These are phyloP conservation scores for Leccinum solheimii DNA, from an alignment of 1,284 basidiomycete species.

Conservation along the genomic window DNA sequence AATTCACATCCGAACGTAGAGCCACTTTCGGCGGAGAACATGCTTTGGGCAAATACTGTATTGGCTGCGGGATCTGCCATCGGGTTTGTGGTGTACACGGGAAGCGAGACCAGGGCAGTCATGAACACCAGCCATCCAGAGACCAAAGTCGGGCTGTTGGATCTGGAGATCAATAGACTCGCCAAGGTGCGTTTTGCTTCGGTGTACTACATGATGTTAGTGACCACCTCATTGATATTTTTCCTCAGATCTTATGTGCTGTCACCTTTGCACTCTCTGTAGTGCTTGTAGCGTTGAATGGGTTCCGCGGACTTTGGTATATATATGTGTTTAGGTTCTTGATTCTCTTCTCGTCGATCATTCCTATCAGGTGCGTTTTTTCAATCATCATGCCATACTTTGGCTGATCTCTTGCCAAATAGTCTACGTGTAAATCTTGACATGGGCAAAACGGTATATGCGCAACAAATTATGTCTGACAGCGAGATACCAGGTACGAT, in stretches of 20 bases:
- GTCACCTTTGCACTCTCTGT: conserved; percentile 93
- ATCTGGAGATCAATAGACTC: conserved; percentile 93
- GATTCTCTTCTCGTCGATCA: conserved; percentile 98
- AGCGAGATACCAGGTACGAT: conserved; percentile 92
- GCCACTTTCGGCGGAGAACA: conserved; percentile 89
- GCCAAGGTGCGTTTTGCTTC: conserved; percentile 70
- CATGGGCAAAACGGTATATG: conserved; percentile 99
- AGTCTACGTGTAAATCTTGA: conserved; percentile 98
- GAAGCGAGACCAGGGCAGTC: conserved; percentile 93
- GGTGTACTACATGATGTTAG: not conserved
- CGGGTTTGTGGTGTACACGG: conserved; percentile 93
- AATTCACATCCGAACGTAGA: conserved; percentile 62
- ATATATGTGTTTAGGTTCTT: conserved; percentile 96
- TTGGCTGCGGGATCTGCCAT: conserved; percentile 93
- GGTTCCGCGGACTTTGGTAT: conserved; percentile 95
- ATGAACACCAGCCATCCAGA: conserved; percentile 98
- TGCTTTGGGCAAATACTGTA: conserved; percentile 98
- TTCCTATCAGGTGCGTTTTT: conserved; percentile 87
- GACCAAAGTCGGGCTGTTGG: conserved; percentile 91
- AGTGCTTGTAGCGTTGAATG: conserved; percentile 92
- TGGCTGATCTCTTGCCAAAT: conserved; percentile 1
- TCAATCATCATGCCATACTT: not conserved
- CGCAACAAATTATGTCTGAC: conserved; percentile 93
- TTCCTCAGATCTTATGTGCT: conserved; percentile 80
- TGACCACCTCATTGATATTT: not conserved